Base-by-base conservation (phyloP, 192 early-diverging fungal genomes). In the Funneliformis mosseae region DNA sequence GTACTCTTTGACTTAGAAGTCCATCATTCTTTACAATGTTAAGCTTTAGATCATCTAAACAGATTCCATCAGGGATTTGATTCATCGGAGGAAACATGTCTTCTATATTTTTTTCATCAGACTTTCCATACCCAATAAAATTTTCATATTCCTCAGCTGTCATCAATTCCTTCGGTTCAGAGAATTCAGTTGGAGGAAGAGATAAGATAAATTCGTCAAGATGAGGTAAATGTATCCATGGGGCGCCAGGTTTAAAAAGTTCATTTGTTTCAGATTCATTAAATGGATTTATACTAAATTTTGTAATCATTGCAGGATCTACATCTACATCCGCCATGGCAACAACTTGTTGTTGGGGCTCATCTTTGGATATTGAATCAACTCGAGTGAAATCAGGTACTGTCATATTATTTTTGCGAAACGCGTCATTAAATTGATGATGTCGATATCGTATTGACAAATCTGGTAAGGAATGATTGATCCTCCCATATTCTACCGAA, bases 71-170 rank as follows among this genome's bases (percentile, higher is more conserved):
- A 12, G 85, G 85, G 11, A 86, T 61, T 23, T 67, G 79, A 55
- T 75, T 80, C 63, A 86, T 67, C 5, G 85, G 85, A 16, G 85
- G 83, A 59, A 86, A 86, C 77, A 83, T 83, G 18, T 79, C 77
- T 6, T 81, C 80, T 21, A 62, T 23, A 28, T 5, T 11, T 27
- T 48, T 46, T 7, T 39, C 28, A 1, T 39, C 21, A 27, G 64
- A 43, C 18, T 55, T 55, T 55, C 50, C 50, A 50, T 10, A 8
- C 7, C 7, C 25, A 11, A 68, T 48, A 46, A 78, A 78, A 45
- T 66, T 67, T 14, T 78, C 45, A 67, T 78, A 78, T 78, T 78
- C 77, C n/a, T 78, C 41, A 63, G 10, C 9, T 18, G 77, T 78
- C 77, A 78, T 78, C 25, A 78, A 38, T 8, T 78, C 77, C 66